A percentile compares a stretch with the other conserved stretches of the same genome.
Evolutionary conservation across 2,329 filamentous ascomycete species (phyloP).

Genomic region (Diaporthe citri): DNA sequence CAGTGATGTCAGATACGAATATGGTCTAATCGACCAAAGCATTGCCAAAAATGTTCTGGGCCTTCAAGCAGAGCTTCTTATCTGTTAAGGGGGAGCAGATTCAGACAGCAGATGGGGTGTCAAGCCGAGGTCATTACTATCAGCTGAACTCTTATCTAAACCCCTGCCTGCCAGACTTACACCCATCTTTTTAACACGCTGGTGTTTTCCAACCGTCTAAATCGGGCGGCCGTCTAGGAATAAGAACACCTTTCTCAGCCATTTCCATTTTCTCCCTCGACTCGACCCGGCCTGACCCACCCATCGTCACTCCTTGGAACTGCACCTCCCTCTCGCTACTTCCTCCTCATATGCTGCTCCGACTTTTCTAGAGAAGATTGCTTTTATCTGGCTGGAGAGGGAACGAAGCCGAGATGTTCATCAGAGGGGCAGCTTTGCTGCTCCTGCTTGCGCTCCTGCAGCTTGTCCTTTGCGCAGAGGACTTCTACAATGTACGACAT

Average conservation of each 20-base stretch:
- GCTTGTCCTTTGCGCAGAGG: conserved; percentile 71
- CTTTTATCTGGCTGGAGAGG: background rate
- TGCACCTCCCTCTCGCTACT: background rate
- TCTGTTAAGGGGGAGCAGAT: background rate
- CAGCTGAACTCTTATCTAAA: conserved; percentile 13
- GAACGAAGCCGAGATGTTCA: conserved; percentile 60
- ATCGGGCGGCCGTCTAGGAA: conserved; percentile 22
- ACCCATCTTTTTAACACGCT: conserved; percentile 44
- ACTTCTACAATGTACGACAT: conserved; percentile 78
- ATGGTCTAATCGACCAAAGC: background rate
- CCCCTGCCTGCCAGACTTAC: conserved; percentile 31
- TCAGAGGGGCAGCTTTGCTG: conserved; percentile 62
- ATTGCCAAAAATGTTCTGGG: background rate
- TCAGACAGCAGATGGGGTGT: too few species aligned
- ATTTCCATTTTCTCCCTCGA: background rate
- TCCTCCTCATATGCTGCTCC: background rate
- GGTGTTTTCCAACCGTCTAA: conserved; percentile 41
- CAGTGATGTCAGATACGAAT: background rate
- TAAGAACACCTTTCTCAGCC: conserved; percentile 36
- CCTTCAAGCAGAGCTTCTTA: background rate
- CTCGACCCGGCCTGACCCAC: conserved; percentile 6
- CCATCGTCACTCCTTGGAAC: conserved; percentile 41
- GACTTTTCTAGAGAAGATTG: background rate
- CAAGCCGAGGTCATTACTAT: background rate
- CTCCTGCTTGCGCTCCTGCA: conserved; percentile 67